Evolutionary conservation across 192 early-diverging fungal genomes (phyloP), one percentile per base, ranked within the genome.

Genomic region (Allomyces macrogynus): DNA sequence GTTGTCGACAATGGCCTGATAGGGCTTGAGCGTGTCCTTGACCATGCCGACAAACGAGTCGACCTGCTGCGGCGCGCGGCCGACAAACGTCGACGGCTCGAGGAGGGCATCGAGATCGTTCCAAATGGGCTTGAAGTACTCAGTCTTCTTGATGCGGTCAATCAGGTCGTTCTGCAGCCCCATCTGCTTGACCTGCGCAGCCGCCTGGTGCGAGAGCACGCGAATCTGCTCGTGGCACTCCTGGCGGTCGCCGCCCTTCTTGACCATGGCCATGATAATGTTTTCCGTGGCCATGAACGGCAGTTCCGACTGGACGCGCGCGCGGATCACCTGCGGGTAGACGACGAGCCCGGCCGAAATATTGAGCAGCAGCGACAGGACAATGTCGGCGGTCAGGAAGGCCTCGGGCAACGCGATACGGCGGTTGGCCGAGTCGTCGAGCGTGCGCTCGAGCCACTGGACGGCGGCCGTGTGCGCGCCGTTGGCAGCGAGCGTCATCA

Each of bases 261-360:
- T 91, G 54, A 96, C 93, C 86, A 95, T 92, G 43, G 89, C 93
- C 93, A 98, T 98, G 76, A 98, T 98, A 63, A 98, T 81, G 77
- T 98, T 98, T 74, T 98, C 95, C 23, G 95, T 98, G n/a, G 95
- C 95, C 95, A 96, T 98, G 75, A 98, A 98, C 61, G 95, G 95
- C 54, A 98, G 77, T 73, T 98, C 95, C 75, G 92, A 90, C 64
- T 74, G 66, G 75, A 98, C 96, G 40, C 91, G 84, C 44, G 88
- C 85, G 43, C 77, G 81, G 74, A 98, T 98, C 49, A 94, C 90
- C 74, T 90, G 81, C 62, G 93, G 93, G 74, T 98, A 98, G 0
- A 98, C 95, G 3, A 98, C 95, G 73, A 98, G 79, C 42, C 95
- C 95, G 67, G 93, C 89, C 42, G 87, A 92, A 63, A 98, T 92